Conservation (phyloP, 495 filamentous ascomycete species). For the Aspergillus ellipticus region DNA sequence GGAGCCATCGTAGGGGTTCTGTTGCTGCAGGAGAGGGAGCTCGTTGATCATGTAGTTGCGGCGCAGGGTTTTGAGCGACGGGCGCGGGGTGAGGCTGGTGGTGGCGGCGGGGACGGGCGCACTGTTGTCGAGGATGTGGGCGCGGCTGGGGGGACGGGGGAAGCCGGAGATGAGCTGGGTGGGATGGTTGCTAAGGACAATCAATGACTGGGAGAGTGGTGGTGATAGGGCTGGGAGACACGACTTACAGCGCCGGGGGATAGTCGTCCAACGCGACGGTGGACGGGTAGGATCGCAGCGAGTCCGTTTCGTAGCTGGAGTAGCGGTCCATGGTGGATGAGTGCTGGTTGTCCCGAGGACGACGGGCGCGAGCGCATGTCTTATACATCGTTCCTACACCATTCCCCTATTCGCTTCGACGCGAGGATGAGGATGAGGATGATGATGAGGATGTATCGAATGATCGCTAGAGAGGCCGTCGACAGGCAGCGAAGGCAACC, state of each 20-base stretch:
- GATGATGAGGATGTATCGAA: not conserved
- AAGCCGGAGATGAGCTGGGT: conserved; percentile 2
- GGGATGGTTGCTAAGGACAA: too few species aligned
- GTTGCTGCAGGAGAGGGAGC: conserved; percentile 29
- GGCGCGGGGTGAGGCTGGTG: conserved; percentile 10
- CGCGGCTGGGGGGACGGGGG: conserved; percentile 6
- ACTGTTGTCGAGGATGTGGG: not conserved
- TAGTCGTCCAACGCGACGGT: conserved; percentile 8
- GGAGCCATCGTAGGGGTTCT: conserved; percentile 27
- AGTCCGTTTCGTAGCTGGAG: not conserved
- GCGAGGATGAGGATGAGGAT: too few species aligned
- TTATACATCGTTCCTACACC: not conserved
- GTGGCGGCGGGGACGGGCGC: too few species aligned
- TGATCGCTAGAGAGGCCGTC: not conserved
- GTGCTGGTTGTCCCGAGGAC: not conserved
- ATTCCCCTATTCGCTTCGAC: not conserved
- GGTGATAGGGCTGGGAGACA: not conserved
- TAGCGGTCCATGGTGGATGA: not conserved
- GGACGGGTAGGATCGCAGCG: conserved; percentile 9
- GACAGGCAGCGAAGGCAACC: conserved; percentile 3
- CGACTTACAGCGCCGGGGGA: not conserved
- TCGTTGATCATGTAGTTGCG: conserved; percentile 25
- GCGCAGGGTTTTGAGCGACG: conserved; percentile 24
- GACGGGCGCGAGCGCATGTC: not conserved
- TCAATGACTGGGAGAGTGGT: not conserved